phyloP scores from a whole-genome alignment of 768 basidiomycete genomes.

The Lanmaoa rubissima region DNA sequence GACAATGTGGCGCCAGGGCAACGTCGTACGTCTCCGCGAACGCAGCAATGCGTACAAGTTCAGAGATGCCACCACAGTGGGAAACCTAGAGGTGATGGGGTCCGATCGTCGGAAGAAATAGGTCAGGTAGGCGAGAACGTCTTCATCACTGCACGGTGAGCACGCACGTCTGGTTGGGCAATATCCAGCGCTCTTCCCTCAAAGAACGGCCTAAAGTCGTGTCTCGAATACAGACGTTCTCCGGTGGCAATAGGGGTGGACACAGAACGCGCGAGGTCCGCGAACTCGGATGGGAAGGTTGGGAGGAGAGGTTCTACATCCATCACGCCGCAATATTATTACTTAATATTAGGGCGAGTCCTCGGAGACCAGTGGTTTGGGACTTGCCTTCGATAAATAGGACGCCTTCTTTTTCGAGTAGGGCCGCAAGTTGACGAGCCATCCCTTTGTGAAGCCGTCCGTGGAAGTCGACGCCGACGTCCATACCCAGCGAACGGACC shows the following conservation, averaged over 20 bases:
- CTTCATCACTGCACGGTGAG: background rate
- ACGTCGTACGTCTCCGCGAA: constrained; percentile 70
- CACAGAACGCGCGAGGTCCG: constrained; percentile 51
- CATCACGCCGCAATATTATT: background rate
- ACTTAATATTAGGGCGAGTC: background rate
- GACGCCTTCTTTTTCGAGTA: constrained; percentile 57
- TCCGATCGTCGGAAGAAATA: background rate
- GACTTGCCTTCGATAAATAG: constrained; percentile 61
- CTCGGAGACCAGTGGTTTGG: background rate
- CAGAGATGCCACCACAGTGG: constrained; percentile 61
- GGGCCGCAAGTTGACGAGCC: constrained; percentile 63
- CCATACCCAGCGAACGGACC: constrained; percentile 52
- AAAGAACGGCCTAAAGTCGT: constrained; percentile 64
- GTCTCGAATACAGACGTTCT: constrained; percentile 60
- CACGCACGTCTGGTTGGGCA: constrained; percentile 61
- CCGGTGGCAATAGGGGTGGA: constrained; percentile 63
- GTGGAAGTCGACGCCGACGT: constrained; percentile 70
- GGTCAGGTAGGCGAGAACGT: background rate
- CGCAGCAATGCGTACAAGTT: constrained; percentile 55
- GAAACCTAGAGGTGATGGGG: constrained; percentile 38
- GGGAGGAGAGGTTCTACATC: constrained; percentile 54
- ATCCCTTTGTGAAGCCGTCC: constrained; percentile 67
- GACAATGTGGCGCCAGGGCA: constrained; percentile 70
- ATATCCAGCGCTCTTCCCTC: constrained; percentile 65
- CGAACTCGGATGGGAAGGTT: constrained; percentile 58